Evolutionary conservation across 208 protist genomes (phyloP).

Genomic region (Kentomonas sorsogonicus): DNA sequence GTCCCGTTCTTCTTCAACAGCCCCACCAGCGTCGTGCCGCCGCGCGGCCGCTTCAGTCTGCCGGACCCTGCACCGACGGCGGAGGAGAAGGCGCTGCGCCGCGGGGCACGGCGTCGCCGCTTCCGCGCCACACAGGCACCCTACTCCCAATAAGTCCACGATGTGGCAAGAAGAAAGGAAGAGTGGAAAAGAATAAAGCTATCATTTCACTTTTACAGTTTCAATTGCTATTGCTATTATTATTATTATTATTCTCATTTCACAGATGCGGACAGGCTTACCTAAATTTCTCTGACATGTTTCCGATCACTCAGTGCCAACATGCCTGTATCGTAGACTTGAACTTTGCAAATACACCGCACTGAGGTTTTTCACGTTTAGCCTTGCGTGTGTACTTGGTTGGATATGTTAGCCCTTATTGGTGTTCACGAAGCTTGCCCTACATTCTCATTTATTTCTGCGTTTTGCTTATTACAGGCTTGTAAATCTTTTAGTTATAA

Average conservation of each 20-base stretch:
- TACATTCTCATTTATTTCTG: too few relatives aligned
- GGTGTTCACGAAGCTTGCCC: too few relatives aligned
- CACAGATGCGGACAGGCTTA: neutral
- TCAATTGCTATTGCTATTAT: slow-evolving; percentile 2
- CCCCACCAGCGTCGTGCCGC: slow-evolving; percentile 53
- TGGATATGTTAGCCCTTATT: too few relatives aligned
- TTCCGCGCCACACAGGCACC: too few relatives aligned
- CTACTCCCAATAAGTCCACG: too few relatives aligned
- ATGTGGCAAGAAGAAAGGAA: slow-evolving; percentile 8
- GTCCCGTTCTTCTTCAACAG: slow-evolving; percentile 73
- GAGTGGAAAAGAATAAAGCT: slow-evolving; percentile 5
- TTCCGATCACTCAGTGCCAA: too few relatives aligned
- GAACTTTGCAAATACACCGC: neutral
- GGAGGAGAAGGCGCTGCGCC: slow-evolving; percentile 32
- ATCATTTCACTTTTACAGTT: neutral
- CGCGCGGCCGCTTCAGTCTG: slow-evolving; percentile 58
- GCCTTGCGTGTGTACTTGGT: too few relatives aligned
- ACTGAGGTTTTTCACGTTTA: neutral
- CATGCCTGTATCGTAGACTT: too few relatives aligned
- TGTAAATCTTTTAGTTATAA: too few relatives aligned
- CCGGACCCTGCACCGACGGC: slow-evolving; percentile 40
- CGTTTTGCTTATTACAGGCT: too few relatives aligned
- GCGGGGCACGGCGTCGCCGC: slow-evolving; percentile 17
- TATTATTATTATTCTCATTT: slow-evolving; percentile 15
- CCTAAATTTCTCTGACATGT: too few relatives aligned